Evolutionary conservation across 495 filamentous ascomycete genomes (phyloP), one percentile per base, ranked within the genome.

Genomic region (Parathielavia appendiculata): DNA sequence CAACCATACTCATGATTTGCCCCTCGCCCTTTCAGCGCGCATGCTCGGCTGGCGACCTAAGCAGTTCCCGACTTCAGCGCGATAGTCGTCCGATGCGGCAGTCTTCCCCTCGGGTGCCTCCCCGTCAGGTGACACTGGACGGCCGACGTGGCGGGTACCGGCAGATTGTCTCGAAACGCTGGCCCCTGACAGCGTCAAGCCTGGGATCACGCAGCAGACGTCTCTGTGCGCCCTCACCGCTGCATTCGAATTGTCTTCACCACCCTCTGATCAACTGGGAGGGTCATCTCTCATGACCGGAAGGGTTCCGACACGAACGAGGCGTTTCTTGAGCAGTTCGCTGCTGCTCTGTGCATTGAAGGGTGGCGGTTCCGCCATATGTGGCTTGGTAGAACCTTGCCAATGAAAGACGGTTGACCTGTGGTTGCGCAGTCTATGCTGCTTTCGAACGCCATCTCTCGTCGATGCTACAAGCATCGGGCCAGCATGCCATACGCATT

Each of bases 371-470:
- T 39, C 32, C 34, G 30, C 26, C 43, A 46, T 47, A 17, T 46
- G 53, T 47, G 41, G 53, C 53, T 56, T 56, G 53, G 51, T 56
- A 30, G 32, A 44, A 48, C 54, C 39, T 12, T 16, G 1, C 35
- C 19, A 35, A 16, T 43, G 23, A 44, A 39, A 54, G 9, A 43
- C 40, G 7, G 23, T 45, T 20, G 26, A 34, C 51, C 8, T 6
- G n/a, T 19, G 13, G 38, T 47, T 23, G n/a, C 44, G 30, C 34
- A 56, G 34, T 56, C 40, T 30, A 48, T 44, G 54, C 48, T 56
- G 44, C 44, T 30, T 54, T 12, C 8, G 36, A 30, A 49, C 9
- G 12, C 44, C 45, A 48, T 30, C 38, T 23, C 20, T 30, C 43
- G 23, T 13, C 41, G 22, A 7, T 35, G 22, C 45, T n/a, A 2